Percentiles rank a stretch among this genome's conserved stretches.
Conservation (phyloP, 768 basidiomycete species). For the Coprinopsis marcescibilis region DNA sequence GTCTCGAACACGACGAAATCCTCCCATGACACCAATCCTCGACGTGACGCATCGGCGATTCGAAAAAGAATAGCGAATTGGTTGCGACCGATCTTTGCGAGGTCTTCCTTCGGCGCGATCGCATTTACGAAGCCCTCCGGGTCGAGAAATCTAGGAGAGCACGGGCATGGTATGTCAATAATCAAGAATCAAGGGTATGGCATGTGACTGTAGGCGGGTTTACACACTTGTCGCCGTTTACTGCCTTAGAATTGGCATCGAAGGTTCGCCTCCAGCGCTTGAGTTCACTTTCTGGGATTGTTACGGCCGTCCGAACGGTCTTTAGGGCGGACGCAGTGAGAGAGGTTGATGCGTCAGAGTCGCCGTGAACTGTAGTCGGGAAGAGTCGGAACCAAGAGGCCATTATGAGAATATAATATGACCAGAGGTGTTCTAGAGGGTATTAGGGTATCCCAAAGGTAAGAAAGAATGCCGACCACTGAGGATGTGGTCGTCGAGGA, state of each 20-base stretch:
- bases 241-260: conserved; percentile 72
- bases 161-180: conserved; percentile 11
- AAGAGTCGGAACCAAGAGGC: conserved; percentile 34
- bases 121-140: conserved; percentile 89
- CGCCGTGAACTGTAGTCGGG: conserved; percentile 51
- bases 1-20: conserved; percentile 97
- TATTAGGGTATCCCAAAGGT: conserved; percentile 31
- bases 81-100: conserved; percentile 77
- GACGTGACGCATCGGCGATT: conserved; percentile 74
- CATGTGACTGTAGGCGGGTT: conserved; percentile 17
- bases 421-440: conserved; percentile 24
- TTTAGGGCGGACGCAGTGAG: conserved; percentile 51
- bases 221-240: conserved; percentile 79
- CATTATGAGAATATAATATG: conserved; percentile 22
- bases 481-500: conserved; percentile 11
- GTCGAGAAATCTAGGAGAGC: conserved; percentile 67
- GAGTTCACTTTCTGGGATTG: conserved; percentile 75
- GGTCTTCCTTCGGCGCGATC: conserved; percentile 83
- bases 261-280: conserved; percentile 87
- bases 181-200: conserved; percentile 13
- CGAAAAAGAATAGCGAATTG: conserved; percentile 90
- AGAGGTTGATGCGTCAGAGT: conserved; percentile 41
- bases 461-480: conserved; percentile 17
- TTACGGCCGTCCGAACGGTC: conserved; percentile 61
- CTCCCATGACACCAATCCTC: conserved; percentile 84